A percentile compares a stretch with the other conserved stretches of the same genome.
Evolutionary conservation across 2,329 filamentous ascomycete genomes (phyloP).

Genomic region (Talaromyces verruculosus): DNA sequence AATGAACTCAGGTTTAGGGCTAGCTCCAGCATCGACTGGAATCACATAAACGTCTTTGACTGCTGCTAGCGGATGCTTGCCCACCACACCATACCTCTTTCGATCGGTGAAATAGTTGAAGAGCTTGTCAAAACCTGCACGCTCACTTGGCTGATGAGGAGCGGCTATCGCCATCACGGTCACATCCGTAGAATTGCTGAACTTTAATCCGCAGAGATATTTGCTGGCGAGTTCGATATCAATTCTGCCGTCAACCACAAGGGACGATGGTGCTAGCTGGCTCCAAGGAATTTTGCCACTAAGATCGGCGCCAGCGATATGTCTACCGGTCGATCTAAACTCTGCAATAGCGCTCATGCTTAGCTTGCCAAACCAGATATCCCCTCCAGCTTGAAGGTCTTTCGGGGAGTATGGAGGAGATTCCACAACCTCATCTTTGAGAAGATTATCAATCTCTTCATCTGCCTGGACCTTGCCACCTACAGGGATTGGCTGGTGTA

Average conservation of each 20-base stretch:
- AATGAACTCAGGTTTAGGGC: slow-evolving; percentile 76
- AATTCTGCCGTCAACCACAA: slow-evolving; percentile 69
- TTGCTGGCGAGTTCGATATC: slow-evolving; percentile 79
- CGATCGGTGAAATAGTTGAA: slow-evolving; percentile 83
- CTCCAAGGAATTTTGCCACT: slow-evolving; percentile 67
- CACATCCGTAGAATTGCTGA: slow-evolving; percentile 78
- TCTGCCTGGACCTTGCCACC: slow-evolving; percentile 60
- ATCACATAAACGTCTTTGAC: slow-evolving; percentile 91
- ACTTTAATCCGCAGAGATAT: slow-evolving; percentile 84
- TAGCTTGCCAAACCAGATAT: slow-evolving; percentile 75
- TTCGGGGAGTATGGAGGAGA: slow-evolving; percentile 82
- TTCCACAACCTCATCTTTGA: slow-evolving; percentile 77
- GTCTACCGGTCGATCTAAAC: slow-evolving; percentile 74
- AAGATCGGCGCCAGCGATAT: slow-evolving; percentile 81
- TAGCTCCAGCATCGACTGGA: slow-evolving; percentile 71
- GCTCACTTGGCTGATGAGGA: slow-evolving; percentile 59
- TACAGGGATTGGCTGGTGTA: slow-evolving; percentile 45
- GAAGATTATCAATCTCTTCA: slow-evolving; percentile 82
- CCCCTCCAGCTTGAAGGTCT: slow-evolving; percentile 67
- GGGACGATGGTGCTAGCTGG: slow-evolving; percentile 67
- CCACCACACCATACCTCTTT: slow-evolving; percentile 82
- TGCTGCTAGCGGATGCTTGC: slow-evolving; percentile 69
- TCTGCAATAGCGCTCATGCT: slow-evolving; percentile 75
- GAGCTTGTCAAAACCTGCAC: slow-evolving; percentile 68
- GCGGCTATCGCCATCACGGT: slow-evolving; percentile 71